Conservation (phyloP, 257 asterid genomes). For the Plectranthus barbatus region DNA sequence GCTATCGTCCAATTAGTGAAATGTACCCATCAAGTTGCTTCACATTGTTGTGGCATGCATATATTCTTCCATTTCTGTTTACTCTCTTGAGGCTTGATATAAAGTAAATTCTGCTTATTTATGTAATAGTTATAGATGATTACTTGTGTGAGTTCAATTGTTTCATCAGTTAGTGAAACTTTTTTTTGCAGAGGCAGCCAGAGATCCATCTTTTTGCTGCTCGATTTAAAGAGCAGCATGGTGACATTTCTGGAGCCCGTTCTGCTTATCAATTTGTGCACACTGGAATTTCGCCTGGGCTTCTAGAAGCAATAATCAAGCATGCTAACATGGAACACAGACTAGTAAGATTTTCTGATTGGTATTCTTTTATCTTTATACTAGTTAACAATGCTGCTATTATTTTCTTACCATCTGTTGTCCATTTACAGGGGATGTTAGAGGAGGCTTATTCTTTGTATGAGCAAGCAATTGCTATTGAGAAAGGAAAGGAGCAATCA, state of each 20-base stretch:
- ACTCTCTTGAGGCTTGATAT: neutral
- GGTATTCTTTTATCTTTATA: constrained; percentile 6
- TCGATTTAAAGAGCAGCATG: constrained; percentile 79
- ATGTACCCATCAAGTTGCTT: no score
- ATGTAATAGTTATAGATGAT: neutral
- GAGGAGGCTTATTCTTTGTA: constrained; percentile 80
- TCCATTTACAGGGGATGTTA: constrained; percentile 57
- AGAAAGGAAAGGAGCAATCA: constrained; percentile 94
- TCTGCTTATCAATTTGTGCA: constrained; percentile 94
- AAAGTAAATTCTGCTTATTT: neutral
- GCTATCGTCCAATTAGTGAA: no score
- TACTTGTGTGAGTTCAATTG: neutral
- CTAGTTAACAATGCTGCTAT: neutral
- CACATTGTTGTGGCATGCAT: no score
- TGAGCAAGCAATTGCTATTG: constrained; percentile 90
- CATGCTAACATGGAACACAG: constrained; percentile 97
- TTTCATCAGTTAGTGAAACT: neutral
- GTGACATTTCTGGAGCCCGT: constrained; percentile 78
- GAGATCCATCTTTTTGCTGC: constrained; percentile 97
- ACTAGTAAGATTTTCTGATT: constrained; percentile 43
- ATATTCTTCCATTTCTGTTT: neutral
- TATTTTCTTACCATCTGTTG: constrained; percentile 6
- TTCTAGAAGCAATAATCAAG: constrained; percentile 82
- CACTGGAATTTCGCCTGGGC: constrained; percentile 92
- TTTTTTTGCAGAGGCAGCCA: constrained; percentile 72